Evolutionary conservation across 495 filamentous ascomycete genomes (phyloP).

Genomic region (Friedmanniomyces simplex): DNA sequence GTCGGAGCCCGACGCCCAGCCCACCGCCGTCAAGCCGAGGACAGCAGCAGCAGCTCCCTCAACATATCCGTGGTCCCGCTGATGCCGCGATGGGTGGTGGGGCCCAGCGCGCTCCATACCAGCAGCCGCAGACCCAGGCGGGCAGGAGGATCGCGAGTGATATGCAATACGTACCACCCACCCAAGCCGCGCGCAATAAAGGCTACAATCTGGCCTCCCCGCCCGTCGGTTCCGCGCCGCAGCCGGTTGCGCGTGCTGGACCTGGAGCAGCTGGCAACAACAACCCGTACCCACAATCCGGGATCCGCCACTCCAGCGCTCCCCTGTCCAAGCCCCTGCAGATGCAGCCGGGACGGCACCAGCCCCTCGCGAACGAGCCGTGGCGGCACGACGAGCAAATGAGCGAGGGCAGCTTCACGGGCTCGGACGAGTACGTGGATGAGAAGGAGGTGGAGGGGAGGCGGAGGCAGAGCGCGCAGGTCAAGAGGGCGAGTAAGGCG

Average conservation of each 20-base stretch:
- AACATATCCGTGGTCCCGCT: background rate
- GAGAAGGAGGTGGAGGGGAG: background rate
- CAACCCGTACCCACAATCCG: constrained; percentile 5
- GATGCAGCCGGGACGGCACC: background rate
- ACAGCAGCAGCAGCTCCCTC: background rate
- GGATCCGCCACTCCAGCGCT: background rate
- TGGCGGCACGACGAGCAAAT: constrained; percentile 1
- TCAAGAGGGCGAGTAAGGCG: constrained; percentile 11
- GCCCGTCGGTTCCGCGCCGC: constrained; percentile 3
- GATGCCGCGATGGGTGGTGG: background rate
- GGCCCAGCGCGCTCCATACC: background rate
- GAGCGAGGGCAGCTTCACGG: constrained; percentile 7
- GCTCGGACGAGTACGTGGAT: constrained; percentile 1
- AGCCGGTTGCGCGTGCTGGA: background rate
- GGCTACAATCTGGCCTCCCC: constrained; percentile 13
- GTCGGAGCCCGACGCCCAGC: background rate
- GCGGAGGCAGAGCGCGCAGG: background rate
- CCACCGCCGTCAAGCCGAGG: background rate
- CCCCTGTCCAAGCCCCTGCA: background rate
- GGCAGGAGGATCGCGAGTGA: background rate
- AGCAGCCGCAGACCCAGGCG: background rate
- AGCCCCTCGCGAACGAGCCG: background rate
- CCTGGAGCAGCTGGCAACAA: background rate
- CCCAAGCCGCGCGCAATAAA: background rate
- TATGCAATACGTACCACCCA: background rate